phyloP scores from a whole-genome alignment of 2,329 filamentous ascomycete genomes.

The Ophiostoma ulmi region DNA sequence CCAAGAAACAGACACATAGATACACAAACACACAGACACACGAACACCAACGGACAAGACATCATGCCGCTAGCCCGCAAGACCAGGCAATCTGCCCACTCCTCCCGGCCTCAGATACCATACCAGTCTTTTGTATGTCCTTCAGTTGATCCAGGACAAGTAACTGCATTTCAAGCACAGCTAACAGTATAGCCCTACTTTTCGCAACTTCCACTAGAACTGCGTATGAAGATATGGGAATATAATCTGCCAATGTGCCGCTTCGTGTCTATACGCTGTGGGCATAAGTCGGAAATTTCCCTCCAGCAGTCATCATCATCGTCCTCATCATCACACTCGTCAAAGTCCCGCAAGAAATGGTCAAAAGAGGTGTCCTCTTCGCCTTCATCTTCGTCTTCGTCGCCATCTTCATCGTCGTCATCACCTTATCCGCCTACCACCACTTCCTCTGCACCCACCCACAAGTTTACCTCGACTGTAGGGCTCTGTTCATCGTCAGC shows the following conservation, averaged over 20 bases:
- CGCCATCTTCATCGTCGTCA: slow-evolving; percentile 8
- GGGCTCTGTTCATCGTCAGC: slow-evolving; percentile 41
- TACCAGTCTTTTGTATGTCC: slow-evolving; percentile 4
- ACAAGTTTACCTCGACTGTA: background rate
- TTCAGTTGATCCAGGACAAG: no score
- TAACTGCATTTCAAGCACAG: background rate
- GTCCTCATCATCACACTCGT: background rate
- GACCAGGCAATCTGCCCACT: background rate
- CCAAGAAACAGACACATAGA: background rate
- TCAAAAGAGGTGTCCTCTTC: slow-evolving; percentile 18
- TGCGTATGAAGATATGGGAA: slow-evolving; percentile 46
- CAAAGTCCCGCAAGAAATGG: background rate
- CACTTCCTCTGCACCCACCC: background rate
- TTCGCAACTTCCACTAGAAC: slow-evolving; percentile 41
- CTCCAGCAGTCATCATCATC: background rate
- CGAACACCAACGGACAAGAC: background rate
- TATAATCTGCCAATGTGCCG: slow-evolving; percentile 41
- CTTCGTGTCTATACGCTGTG: slow-evolving; percentile 42
- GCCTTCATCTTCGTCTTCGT: slow-evolving; percentile 20
- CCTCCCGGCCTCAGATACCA: background rate
- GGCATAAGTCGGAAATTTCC: background rate
- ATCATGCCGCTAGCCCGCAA: slow-evolving; percentile 7
- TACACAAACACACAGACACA: background rate
- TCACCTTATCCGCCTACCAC: background rate
- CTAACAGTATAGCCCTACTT: slow-evolving; percentile 38